Percentiles rank a stretch among this genome's conserved stretches.
Evolutionary conservation across 1,139 yeast genomes (phyloP).

Genomic region (Yamadazyma jaroonii): DNA sequence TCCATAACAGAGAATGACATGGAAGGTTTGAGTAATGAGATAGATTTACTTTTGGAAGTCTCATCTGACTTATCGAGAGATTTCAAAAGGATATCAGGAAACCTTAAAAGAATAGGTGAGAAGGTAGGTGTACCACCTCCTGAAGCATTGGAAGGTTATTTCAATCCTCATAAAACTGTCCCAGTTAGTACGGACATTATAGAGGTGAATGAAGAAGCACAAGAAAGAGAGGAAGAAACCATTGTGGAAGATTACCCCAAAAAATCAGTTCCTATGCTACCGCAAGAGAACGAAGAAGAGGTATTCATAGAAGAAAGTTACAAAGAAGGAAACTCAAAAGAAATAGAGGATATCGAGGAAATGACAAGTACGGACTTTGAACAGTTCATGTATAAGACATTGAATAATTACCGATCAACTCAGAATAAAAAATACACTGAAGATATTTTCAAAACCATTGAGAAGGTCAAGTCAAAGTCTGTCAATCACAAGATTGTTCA

Average conservation of each 20-base stretch:
- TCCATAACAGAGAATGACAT: conserved; percentile 8
- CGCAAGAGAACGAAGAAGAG: no score
- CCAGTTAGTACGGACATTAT: no score
- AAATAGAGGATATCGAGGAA: not conserved
- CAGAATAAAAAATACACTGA: conserved; percentile 21
- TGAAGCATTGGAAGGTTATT: not conserved
- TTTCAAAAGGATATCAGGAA: conserved; percentile 10
- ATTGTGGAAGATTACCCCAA: no score
- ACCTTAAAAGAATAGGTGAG: not conserved
- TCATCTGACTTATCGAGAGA: conserved; percentile 14
- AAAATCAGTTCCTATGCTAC: no score
- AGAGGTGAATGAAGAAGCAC: no score
- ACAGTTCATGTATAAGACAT: conserved; percentile 31
- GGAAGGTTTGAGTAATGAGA: conserved; percentile 15
- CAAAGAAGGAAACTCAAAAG: no score
- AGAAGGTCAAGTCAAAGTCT: conserved; percentile 1
- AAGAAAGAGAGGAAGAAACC: no score
- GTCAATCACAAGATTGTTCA: not conserved
- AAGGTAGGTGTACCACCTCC: not conserved
- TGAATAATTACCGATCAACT: conserved; percentile 30
- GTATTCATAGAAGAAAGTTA: no score
- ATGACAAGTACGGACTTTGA: conserved; percentile 29
- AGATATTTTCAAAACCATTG: conserved; percentile 10
- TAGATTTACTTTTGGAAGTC: conserved; percentile 14
- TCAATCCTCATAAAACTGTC: not conserved